Evolutionary conservation across 257 asterid species (phyloP).

Genomic region (Solanum ossicruentum): DNA sequence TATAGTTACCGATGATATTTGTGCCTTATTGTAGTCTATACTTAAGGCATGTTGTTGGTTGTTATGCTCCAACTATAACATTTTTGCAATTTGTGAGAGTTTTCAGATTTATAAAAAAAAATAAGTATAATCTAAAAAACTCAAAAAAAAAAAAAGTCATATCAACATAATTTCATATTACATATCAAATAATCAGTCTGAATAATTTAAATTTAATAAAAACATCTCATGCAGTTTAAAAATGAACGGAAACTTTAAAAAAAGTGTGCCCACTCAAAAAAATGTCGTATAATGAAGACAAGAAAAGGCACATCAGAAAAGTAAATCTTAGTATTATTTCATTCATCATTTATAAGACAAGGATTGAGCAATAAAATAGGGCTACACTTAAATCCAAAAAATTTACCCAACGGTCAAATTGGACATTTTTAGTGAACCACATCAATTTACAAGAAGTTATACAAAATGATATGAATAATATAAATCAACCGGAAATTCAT

Average conservation of each 20-base stretch:
- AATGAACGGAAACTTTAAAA: not conserved
- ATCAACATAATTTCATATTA: not conserved
- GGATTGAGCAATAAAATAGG: not conserved
- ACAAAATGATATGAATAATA: not conserved
- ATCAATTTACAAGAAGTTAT: not conserved
- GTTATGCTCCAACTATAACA: not conserved
- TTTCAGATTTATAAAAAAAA: no score
- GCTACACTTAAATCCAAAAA: not conserved
- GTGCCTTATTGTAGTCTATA: no score
- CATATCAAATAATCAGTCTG: rapidly evolving
- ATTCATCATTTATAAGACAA: not conserved
- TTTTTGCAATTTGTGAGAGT: no score
- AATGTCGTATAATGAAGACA: not conserved
- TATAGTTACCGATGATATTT: no score
- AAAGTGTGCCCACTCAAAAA: not conserved
- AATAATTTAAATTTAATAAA: no score
- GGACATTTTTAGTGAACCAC: not conserved
- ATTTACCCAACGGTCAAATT: not conserved
- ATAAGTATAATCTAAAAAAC: no score
- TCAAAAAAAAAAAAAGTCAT: no score
- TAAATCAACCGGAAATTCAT: not conserved
- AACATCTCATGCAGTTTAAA: no score
- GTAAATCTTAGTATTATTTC: not conserved
- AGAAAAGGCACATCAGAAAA: not conserved
- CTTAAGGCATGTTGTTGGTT: not conserved